Percentiles rank a stretch among this genome's conserved stretches.
These are phyloP conservation scores for Scenedesmus sp. DNA, from an alignment of 163 green algal genomes.

Conservation along the genomic window DNA sequence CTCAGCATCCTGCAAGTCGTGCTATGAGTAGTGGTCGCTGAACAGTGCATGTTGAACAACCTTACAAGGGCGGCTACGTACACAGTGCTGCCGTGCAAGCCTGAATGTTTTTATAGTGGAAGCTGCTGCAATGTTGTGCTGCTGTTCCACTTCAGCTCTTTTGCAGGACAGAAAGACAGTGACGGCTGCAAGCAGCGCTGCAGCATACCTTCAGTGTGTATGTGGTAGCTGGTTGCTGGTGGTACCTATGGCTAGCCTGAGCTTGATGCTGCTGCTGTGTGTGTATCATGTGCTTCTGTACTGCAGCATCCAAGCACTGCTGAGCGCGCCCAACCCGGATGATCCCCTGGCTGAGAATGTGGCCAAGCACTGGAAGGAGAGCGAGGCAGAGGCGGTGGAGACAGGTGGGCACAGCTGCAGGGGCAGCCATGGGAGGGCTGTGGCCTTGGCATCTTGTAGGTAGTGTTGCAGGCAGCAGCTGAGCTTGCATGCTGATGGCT, in stretches of 20 bases:
- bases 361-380: conserved; percentile 97
- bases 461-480: neutral
- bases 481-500: too few species aligned
- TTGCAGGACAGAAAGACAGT: too few species aligned
- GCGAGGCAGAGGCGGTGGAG: conserved; percentile 91
- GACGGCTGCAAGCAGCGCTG: too few species aligned
- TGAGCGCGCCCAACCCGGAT: conserved; percentile 98
- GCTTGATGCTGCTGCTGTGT: neutral
- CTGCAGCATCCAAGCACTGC: conserved; percentile 95
- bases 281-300: neutral
- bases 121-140: too few species aligned
- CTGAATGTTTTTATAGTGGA: too few species aligned
- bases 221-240: neutral
- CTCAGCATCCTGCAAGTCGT: too few species aligned
- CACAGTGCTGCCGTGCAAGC: too few species aligned
- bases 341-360: conserved; percentile 97
- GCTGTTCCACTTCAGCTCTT: too few species aligned
- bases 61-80: too few species aligned
- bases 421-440: neutral
- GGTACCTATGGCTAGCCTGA: neutral
- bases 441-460: neutral
- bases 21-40: too few species aligned
- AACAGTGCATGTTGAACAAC: too few species aligned
- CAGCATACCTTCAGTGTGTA: too few species aligned
- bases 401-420: conserved; percentile 59